A percentile compares a stretch with the other conserved stretches of the same genome.
Conservation (phyloP, 768 basidiomycete genomes). For the Piloderma croceum region DNA sequence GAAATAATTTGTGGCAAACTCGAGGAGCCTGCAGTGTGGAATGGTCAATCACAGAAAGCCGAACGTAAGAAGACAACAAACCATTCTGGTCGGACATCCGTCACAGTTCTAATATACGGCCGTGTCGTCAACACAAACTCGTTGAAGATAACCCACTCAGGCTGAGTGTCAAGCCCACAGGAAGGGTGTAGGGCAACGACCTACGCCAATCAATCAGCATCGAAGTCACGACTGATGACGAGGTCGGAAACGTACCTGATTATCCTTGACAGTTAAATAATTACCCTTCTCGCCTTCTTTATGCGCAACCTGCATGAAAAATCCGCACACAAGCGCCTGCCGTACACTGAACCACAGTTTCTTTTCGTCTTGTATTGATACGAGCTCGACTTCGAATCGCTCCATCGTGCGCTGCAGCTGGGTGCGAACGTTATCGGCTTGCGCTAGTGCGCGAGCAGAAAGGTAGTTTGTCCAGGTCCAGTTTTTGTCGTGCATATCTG, state of each 20-base stretch:
- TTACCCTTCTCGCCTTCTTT: constrained; percentile 86
- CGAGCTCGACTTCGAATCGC: constrained; percentile 71
- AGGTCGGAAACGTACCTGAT: constrained; percentile 53
- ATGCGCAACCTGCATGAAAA: constrained; percentile 98
- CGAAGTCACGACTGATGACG: background rate
- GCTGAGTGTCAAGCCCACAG: constrained; percentile 80
- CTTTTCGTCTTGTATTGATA: constrained; percentile 62
- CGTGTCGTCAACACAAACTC: constrained; percentile 91
- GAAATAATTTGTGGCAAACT: constrained; percentile 62
- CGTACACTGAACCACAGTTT: constrained; percentile 73
- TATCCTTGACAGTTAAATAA: constrained; percentile 92
- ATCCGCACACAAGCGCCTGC: constrained; percentile 82
- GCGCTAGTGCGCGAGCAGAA: constrained; percentile 71
- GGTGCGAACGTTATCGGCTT: constrained; percentile 90
- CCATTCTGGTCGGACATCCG: constrained; percentile 86
- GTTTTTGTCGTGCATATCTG: constrained; percentile 71
- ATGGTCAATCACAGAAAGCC: constrained; percentile 3
- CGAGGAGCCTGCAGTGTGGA: constrained; percentile 47
- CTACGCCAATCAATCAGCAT: constrained; percentile 23
- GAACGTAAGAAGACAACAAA: constrained; percentile 26
- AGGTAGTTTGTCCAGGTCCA: constrained; percentile 94
- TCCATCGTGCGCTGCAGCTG: constrained; percentile 93
- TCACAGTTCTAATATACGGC: constrained; percentile 87
- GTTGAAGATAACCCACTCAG: constrained; percentile 91
- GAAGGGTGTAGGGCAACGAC: constrained; percentile 78